Conservation (phyloP, 177 flowering plant species). For the Vitis hybrid region DNA sequence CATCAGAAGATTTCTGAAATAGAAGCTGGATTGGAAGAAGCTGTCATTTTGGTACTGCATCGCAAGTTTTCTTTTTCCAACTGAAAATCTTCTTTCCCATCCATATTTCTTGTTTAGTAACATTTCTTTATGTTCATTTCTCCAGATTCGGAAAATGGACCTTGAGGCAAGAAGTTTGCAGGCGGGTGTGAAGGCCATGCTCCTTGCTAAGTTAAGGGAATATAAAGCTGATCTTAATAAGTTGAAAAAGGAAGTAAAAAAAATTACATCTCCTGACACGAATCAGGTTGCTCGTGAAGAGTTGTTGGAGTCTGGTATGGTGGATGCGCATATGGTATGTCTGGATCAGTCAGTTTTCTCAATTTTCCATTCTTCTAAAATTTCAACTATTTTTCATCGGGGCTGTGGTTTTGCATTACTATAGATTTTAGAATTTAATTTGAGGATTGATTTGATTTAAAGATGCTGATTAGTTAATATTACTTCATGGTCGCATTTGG, state of each 20-base stretch:
- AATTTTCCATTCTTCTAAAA: neutral
- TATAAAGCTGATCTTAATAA: conserved; percentile 70
- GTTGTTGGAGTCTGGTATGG: conserved; percentile 69
- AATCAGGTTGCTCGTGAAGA: conserved; percentile 59
- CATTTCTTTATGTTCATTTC: neutral
- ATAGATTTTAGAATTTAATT: conserved; percentile 2
- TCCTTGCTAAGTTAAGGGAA: conserved; percentile 72
- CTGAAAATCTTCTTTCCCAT: neutral
- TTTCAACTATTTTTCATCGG: neutral
- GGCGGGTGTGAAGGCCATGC: conserved; percentile 56
- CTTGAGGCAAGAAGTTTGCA: conserved; percentile 74
- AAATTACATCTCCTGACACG: conserved; percentile 35
- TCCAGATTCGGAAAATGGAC: conserved; percentile 75
- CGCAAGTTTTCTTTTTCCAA: neutral
- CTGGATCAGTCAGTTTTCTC: neutral
- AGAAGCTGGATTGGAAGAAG: conserved; percentile 66
- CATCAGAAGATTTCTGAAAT: conserved; percentile 44
- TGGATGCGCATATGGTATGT: conserved; percentile 50
- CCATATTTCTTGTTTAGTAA: neutral
- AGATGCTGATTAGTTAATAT: neutral
- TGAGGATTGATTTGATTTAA: neutral
- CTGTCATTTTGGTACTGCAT: conserved; percentile 4
- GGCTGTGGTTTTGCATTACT: neutral
- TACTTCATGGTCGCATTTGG: neutral
- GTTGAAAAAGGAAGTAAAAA: conserved; percentile 55